Conservation (phyloP, 2,329 filamentous ascomycete species). For the Ascochyta koolunga region DNA sequence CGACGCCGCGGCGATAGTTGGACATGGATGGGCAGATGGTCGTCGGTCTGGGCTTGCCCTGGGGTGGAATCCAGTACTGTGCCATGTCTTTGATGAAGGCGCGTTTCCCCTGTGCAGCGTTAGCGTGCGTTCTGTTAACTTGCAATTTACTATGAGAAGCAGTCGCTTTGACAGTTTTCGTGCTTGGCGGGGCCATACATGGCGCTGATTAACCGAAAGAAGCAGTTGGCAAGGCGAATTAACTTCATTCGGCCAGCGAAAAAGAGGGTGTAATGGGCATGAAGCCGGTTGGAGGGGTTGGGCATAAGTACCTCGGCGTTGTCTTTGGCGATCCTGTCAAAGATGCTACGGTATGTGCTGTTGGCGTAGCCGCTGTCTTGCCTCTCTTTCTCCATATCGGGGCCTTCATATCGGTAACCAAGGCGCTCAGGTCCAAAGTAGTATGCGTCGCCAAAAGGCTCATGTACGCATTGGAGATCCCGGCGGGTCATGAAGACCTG, state of each 20-base stretch:
- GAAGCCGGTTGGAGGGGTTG: slow-evolving; percentile 15
- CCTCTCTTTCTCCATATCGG: slow-evolving; percentile 61
- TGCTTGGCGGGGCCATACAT: slow-evolving; percentile 29
- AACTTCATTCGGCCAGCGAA: neutral
- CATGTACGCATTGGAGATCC: slow-evolving; percentile 85
- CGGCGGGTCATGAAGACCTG: slow-evolving; percentile 91
- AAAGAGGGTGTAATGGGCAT: neutral
- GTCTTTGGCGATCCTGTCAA: slow-evolving; percentile 75
- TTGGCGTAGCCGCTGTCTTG: slow-evolving; percentile 68
- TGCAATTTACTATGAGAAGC: neutral
- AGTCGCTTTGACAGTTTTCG: slow-evolving; percentile 1
- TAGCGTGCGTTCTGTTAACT: slow-evolving; percentile 14
- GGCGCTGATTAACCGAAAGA: neutral
- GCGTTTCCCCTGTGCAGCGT: slow-evolving; percentile 73
- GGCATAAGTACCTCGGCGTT: slow-evolving; percentile 69
- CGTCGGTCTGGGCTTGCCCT: slow-evolving; percentile 63
- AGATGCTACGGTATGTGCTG: slow-evolving; percentile 76
- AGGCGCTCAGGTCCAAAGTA: slow-evolving; percentile 94
- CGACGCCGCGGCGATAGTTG: slow-evolving; percentile 64
- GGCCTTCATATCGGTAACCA: slow-evolving; percentile 76
- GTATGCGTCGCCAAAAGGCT: slow-evolving; percentile 96
- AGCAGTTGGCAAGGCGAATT: neutral
- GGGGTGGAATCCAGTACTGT: slow-evolving; percentile 84
- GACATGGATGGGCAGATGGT: slow-evolving; percentile 78
- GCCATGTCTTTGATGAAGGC: slow-evolving; percentile 98